Evolutionary conservation across 257 asterid genomes (phyloP).

Genomic region (Scutellaria barbata): DNA sequence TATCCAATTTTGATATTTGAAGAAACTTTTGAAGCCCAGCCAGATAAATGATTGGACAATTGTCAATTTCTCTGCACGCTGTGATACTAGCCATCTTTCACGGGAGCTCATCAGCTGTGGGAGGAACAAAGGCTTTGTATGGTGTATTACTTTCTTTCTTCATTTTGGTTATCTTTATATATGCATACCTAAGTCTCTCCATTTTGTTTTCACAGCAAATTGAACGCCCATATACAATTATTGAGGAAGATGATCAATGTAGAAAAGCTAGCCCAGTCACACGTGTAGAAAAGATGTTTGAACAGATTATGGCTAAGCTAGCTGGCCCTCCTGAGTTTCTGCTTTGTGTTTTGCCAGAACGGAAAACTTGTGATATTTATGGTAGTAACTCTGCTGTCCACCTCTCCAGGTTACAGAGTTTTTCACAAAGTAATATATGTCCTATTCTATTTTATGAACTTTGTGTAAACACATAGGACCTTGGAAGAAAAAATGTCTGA

Average conservation of each 20-base stretch:
- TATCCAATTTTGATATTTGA: conserved; percentile 39
- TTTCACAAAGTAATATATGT: conserved; percentile 9
- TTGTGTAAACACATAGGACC: conserved; percentile 64
- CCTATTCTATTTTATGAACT: conserved; percentile 29
- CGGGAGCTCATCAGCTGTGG: conserved; percentile 87
- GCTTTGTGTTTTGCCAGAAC: conserved; percentile 86
- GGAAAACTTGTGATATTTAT: conserved; percentile 76
- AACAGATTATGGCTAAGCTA: conserved; percentile 65
- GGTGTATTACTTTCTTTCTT: conserved; percentile 37
- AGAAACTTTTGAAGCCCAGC: conserved; percentile 69
- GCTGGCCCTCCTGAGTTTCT: conserved; percentile 75
- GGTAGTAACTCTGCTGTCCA: conserved; percentile 53
- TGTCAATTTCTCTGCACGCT: conserved; percentile 80
- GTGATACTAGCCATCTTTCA: conserved; percentile 79
- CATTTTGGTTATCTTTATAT: conserved; percentile 12
- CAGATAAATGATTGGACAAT: conserved; percentile 77
- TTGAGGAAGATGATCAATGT: conserved; percentile 79
- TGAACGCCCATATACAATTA: conserved; percentile 79
- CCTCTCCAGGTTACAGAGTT: conserved; percentile 22
- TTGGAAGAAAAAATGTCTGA: conserved; percentile 85
- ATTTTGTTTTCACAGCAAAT: conserved; percentile 57
- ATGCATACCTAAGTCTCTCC: conserved; percentile 28
- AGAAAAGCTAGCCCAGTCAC: conserved; percentile 60
- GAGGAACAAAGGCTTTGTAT: conserved; percentile 89
- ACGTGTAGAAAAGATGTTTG: conserved; percentile 91